Conservation (phyloP, 805 yeast genomes). For the Sugiyamaella floridensis region DNA sequence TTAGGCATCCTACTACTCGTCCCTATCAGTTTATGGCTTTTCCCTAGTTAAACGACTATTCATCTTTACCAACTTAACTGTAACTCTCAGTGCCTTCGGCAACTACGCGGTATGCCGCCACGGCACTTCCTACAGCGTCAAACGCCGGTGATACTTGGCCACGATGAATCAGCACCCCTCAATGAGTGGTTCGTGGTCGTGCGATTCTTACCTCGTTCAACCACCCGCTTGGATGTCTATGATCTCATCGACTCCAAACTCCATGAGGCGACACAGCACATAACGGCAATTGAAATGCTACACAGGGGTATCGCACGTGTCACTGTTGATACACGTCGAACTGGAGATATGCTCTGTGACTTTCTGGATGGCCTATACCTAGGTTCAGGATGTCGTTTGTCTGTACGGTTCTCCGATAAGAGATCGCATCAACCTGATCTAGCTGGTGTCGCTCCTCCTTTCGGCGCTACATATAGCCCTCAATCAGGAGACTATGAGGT, state of each 20-base stretch:
- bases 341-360: conserved; percentile 9
- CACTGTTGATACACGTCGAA: conserved; percentile 1
- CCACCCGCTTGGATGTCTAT: neutral
- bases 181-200: neutral
- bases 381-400: conserved; percentile 9
- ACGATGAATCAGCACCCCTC: neutral
- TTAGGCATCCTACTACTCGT: too few relatives aligned
- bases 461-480: neutral
- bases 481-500: neutral
- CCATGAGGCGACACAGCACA: neutral
- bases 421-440: neutral
- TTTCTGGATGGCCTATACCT: conserved; percentile 7
- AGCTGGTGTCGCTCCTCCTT: neutral
- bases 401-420: neutral
- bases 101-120: neutral
- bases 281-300: neutral
- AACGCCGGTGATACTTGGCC: neutral
- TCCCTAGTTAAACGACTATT: too few relatives aligned
- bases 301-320: neutral
- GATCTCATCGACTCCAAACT: neutral
- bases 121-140: neutral
- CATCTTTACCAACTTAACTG: too few relatives aligned
- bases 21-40: too few relatives aligned
- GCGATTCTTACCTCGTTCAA: neutral
- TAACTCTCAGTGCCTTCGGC: neutral